Conservation (phyloP, 495 filamentous ascomycete genomes). For the Patellaria atrata region DNA sequence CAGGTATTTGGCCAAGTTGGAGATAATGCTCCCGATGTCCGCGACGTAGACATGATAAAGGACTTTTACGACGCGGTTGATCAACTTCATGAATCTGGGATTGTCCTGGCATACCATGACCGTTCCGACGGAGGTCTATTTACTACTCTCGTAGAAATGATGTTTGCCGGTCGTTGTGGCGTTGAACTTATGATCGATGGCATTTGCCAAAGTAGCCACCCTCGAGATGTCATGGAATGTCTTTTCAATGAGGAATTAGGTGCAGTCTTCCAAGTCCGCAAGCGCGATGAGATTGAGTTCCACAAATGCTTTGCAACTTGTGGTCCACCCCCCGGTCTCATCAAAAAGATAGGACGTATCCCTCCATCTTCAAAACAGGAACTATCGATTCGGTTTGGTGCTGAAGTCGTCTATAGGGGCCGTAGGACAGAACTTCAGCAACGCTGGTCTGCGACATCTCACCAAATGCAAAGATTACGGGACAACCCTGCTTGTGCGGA, state of each 20-base stretch:
- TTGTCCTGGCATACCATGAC: constrained; percentile 93
- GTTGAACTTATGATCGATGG: constrained; percentile 71
- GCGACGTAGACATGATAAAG: constrained; percentile 63
- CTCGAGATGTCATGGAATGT: constrained; percentile 51
- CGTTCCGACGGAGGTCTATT: constrained; percentile 85
- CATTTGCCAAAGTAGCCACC: constrained; percentile 39
- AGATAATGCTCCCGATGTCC: constrained; percentile 69
- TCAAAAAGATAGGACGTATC: constrained; percentile 70
- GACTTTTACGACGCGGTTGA: constrained; percentile 86
- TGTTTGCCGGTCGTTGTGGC: constrained; percentile 91
- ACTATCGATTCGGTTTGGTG: constrained; percentile 58
- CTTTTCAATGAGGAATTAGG: constrained; percentile 97
- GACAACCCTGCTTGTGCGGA: constrained; percentile 85
- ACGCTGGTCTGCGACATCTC: constrained; percentile 76
- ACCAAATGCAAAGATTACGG: constrained; percentile 77
- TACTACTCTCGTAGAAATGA: constrained; percentile 90
- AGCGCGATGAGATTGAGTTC: constrained; percentile 70
- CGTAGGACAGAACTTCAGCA: constrained; percentile 66
- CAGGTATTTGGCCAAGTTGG: constrained; percentile 86
- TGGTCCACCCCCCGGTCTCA: constrained; percentile 65
- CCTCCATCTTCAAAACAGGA: constrained; percentile 58
- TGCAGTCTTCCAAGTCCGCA: constrained; percentile 87
- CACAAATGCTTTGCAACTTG: constrained; percentile 83
- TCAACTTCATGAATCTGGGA: constrained; percentile 68
- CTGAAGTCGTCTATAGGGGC: constrained; percentile 49